Evolutionary conservation across 805 yeast species (phyloP), one percentile per base, ranked within the genome.

Genomic region (Metschnikowia similis): DNA sequence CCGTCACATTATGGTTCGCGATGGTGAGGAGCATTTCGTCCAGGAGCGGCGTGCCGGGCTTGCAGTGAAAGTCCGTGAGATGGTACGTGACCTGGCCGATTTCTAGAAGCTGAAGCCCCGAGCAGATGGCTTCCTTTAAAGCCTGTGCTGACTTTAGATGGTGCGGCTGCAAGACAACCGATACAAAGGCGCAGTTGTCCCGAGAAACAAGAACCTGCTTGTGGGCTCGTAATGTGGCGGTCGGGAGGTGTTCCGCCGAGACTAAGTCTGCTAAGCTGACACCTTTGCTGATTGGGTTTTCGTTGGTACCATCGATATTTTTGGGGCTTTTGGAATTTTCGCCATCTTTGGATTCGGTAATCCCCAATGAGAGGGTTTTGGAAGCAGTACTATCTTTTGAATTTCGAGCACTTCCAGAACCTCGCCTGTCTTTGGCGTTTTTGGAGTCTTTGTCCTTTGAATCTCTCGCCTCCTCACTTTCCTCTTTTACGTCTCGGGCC

Each of bases 11-110:
- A 8, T 67, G 58, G 1, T 64, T 60, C 9, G 78, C 56, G 1
- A 80, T 56, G 1, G 56, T 53, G 2, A 69, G 69, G 2, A 84
- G 50, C 1, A 76, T 57, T 2, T 72, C 71, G 41, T 82, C 84
- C 21, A 83, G 77, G 16, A 86, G 57, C 0, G 82, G 72, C 5
- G 70, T 77, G 29, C 90, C 92, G 29, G 77, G 75, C 13, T 74
- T 73, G 44, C 82, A 71, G 17, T 82, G 81, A 62, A 83, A 81
- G 47, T 89, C 96, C 0, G 96, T 85, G 53, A 89, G 64, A 55
- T 84, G 85, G 38, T 82, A 71, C 1, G 76, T 62, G 13, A 70
- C 59, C 3, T 31, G 40, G 5, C 73, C 72, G 2, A 65, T 58
- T 8, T 65, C 61, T 0, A 74, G 62, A 17, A 74, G 50, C 11